Base-by-base conservation (phyloP, 257 asterid genomes). In the Coffea eugenioides region DNA sequence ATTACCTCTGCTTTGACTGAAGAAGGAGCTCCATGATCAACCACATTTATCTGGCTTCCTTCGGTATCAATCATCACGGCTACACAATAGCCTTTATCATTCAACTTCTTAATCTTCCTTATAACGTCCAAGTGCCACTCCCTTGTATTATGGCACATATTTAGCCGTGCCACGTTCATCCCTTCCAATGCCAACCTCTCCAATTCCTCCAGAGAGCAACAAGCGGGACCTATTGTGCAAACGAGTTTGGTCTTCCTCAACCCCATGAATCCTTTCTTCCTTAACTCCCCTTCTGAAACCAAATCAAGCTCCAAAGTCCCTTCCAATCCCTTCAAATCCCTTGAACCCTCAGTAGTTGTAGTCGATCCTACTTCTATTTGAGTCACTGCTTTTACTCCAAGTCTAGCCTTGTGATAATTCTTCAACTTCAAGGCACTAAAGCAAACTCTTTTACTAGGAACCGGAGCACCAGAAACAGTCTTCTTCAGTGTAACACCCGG, bases 11-110 rank as follows among this genome's bases (percentile, higher is more conserved):
- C 98, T 85, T 93, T 93, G 83, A 92, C 90, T 81, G 97, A 88
- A 80, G 95, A 89, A 78, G 96, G 90, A 76, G 90, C 87, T 36
- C 96, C 97, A 81, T 90, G 97, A 78, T 93, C 98, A 87, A 90
- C 96, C 10, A 93, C 91, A 66, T 90, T 88, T 69, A 89, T 89
- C 84, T 90, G 98, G 74, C 91, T 86, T 43, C 98, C 98, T 80
- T 93, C 96, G 3, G 96, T 90, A 73, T 93, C 98, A 71, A 93
- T 91, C 98, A 93, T 93, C 70, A 93, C 72, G n/a, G 98, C 89
- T 18, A 93, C 97, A 87, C 92, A 88, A 78, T 84, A 92, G 36
- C 96, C 98, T 39, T 86, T 90, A 31, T 87, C 89, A 79, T 93
- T 93, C 93, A 92, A 82, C 82, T 75, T 86, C 89, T 91, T 92